These are phyloP conservation scores for Lodderomyces beijingensis DNA, from an alignment of 1,139 yeast species.

Conservation along the genomic window DNA sequence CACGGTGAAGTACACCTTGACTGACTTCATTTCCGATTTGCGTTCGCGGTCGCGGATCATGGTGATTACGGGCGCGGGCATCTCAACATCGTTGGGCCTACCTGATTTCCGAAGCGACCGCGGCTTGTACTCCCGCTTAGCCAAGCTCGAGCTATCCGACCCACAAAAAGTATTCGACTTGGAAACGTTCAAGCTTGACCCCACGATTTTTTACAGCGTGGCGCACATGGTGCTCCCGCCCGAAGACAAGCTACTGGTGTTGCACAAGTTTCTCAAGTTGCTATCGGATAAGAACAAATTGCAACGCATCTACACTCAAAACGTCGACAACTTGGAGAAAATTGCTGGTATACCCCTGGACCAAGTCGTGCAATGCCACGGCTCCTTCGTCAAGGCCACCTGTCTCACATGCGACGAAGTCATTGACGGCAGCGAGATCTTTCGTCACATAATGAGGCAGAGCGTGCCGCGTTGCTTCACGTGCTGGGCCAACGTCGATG, in stretches of 20 bases:
- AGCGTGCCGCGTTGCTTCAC: constrained; percentile 44
- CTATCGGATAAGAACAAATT: constrained; percentile 61
- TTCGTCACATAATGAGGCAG: constrained; percentile 41
- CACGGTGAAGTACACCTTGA: background rate
- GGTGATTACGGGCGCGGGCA: constrained; percentile 83
- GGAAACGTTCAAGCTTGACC: constrained; percentile 67
- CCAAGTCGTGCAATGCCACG: constrained; percentile 85
- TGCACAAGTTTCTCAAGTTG: constrained; percentile 66
- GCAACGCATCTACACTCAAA: constrained; percentile 80
- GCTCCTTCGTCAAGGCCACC: constrained; percentile 81
- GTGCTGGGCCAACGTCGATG: constrained; percentile 49
- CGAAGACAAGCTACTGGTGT: constrained; percentile 73
- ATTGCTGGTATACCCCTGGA: constrained; percentile 70
- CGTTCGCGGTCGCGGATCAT: constrained; percentile 29
- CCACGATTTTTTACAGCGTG: constrained; percentile 78
- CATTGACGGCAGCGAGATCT: constrained; percentile 54
- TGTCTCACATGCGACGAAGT: constrained; percentile 70
- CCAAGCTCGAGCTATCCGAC: constrained; percentile 71
- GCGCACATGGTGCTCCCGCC: constrained; percentile 89
- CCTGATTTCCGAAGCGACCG: constrained; percentile 93
- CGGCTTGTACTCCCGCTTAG: constrained; percentile 80
- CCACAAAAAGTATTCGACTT: constrained; percentile 96
- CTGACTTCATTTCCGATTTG: constrained; percentile 13
- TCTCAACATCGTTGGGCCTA: constrained; percentile 87
- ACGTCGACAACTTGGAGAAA: constrained; percentile 87